Base-by-base conservation (phyloP, 169 alveolate genomes). In the Miamiensis avidus region DNA sequence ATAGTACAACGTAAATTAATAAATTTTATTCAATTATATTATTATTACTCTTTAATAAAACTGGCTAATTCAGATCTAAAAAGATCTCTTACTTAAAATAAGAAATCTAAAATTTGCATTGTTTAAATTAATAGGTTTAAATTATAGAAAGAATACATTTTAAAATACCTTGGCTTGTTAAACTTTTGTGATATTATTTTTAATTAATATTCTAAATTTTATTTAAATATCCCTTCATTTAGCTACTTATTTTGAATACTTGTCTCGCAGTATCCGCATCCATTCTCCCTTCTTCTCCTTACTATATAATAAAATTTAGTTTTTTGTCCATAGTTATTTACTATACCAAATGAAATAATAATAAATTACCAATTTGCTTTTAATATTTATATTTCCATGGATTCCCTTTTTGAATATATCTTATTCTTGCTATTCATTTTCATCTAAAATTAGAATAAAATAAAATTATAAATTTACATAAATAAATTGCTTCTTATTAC, bases 231-330 rank as follows among this genome's bases (percentile, higher is more conserved):
- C 65, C 65, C 26, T 33, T 65, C 74, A 86, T 74, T 31, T 81
- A 65, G 0, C 73, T 74, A 27, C 64, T 81, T 31, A 86, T 73
- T 31, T 73, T 86, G 78, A 25, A 73, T 15, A 86, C 30, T 31
- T 79, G 69, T 75, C 84, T 74, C 29, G 90, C 81, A 74, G 65
- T 81, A 30, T 86, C 90, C 0, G 75, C 34, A 81, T 86, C 90
- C 1, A 75, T 79, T 81, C 90, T 74, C 0, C 90, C 90, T 65
- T 86, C 90, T 28, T 86, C 90, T 29, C 90, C 90, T 69, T 86
- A 81, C 64, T 78, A 29, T n/a, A 76, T 65, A 6, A n/a, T n/a
- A n/a, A n/a, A n/a, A n/a, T n/a, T n/a, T n/a, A 76, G 69, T 69
- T 76, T 65, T 1, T 32, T 33, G 64, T 75, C 29, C 1, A 75